phyloP scores from a whole-genome alignment of 1,139 yeast genomes.

The Magnusiomyces suaveolens region DNA sequence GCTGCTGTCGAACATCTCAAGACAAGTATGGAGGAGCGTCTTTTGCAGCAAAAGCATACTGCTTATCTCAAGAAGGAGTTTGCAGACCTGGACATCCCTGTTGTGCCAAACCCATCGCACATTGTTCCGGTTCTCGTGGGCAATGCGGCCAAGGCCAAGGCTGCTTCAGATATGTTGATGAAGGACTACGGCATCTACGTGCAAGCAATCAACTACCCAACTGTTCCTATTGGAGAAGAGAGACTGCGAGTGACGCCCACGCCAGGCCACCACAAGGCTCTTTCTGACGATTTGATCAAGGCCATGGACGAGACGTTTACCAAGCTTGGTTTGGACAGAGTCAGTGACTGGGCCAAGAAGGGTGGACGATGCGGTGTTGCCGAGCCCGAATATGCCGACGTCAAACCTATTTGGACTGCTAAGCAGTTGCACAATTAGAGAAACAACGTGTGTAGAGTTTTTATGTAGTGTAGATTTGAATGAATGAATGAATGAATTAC shows the following conservation, averaged over 20 bases:
- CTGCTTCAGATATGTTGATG: conserved; percentile 81
- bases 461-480: too few relatives aligned
- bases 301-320: conserved; percentile 77
- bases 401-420: conserved; percentile 69
- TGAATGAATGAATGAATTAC: not conserved
- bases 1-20: conserved; percentile 83
- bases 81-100: conserved; percentile 73
- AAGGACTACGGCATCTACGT: conserved; percentile 81
- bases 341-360: conserved; percentile 60
- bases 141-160: conserved; percentile 84
- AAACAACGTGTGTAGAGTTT: too few relatives aligned
- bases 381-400: conserved; percentile 34
- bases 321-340: conserved; percentile 65
- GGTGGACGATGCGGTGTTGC: conserved; percentile 95
- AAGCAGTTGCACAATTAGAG: conserved; percentile 43
- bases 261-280: conserved; percentile 80
- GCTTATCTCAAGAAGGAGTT: conserved; percentile 72
- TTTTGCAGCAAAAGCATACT: conserved; percentile 76
- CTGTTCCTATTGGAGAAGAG: conserved; percentile 93
- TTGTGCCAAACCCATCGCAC: conserved; percentile 94
- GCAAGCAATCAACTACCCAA: conserved; percentile 96
- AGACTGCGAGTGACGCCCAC: conserved; percentile 95
- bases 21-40: conserved; percentile 64
- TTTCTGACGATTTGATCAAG: conserved; percentile 62
- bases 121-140: conserved; percentile 93